phyloP scores from a whole-genome alignment of 2,329 filamentous ascomycete genomes.

The Alternaria infectoria region DNA sequence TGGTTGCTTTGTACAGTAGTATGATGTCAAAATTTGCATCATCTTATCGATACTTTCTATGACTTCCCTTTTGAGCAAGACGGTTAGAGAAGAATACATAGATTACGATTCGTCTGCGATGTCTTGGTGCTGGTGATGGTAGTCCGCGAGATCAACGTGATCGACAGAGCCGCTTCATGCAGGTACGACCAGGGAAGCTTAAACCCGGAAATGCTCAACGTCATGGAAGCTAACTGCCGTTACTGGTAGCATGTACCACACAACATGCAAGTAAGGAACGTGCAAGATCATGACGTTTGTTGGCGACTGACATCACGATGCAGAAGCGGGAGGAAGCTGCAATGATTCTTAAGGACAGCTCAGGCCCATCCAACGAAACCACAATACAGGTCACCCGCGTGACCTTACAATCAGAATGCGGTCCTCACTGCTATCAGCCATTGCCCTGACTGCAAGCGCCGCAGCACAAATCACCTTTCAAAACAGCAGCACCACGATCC shows the following conservation, averaged over 20 bases:
- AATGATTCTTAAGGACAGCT: neutral
- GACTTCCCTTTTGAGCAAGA: neutral
- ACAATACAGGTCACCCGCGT: neutral
- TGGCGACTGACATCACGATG: conserved; percentile 1
- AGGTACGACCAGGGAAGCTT: conserved; percentile 5
- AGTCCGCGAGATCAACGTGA: neutral
- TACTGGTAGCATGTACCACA: neutral
- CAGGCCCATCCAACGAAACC: neutral
- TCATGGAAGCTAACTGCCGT: conserved; percentile 4
- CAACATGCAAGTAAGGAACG: neutral
- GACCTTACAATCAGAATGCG: neutral
- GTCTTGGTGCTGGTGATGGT: neutral
- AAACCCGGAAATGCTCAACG: conserved; percentile 6
- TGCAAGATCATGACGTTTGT: conserved; percentile 4
- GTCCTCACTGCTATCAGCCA: neutral
- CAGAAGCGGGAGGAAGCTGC: neutral
- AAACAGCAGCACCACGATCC: conserved; percentile 36
- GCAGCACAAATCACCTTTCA: conserved; percentile 19
- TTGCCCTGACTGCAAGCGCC: neutral
- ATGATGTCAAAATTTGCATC: neutral
- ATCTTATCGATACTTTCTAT: neutral
- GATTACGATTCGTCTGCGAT: neutral
- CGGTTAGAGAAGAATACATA: neutral
- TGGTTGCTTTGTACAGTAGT: neutral
- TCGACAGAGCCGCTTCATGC: conserved; percentile 2